Conservation (phyloP, 192 early-diverging fungal species). For the Entomortierella parvispora region DNA sequence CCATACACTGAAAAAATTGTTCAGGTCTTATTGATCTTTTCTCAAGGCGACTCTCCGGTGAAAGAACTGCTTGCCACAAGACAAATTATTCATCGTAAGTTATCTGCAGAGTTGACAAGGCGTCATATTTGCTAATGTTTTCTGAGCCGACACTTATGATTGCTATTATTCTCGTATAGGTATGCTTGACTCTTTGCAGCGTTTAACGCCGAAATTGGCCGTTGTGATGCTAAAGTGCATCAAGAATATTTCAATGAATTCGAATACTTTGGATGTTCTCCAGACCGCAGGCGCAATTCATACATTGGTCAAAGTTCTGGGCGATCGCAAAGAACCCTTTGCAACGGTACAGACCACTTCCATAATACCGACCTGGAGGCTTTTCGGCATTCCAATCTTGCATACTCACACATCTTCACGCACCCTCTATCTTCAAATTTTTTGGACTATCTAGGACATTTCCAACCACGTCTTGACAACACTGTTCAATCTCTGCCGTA, state of each 20-base stretch:
- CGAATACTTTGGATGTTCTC: conserved; percentile 61
- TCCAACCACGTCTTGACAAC: conserved; percentile 68
- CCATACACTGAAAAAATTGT: conserved; percentile 58
- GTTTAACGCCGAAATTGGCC: conserved; percentile 38
- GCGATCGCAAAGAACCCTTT: conserved; percentile 21
- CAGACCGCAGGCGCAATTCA: conserved; percentile 59
- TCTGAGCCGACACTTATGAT: neutral
- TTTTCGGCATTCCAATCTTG: no score
- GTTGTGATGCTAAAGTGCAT: conserved; percentile 67
- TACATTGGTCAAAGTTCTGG: conserved; percentile 58
- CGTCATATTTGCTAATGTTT: no score
- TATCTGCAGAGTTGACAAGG: neutral
- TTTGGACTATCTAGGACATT: conserved; percentile 52
- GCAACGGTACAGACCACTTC: no score
- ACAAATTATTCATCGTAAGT: conserved; percentile 54
- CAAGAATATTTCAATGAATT: conserved; percentile 71
- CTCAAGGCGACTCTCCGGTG: conserved; percentile 62
- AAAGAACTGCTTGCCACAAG: conserved; percentile 61
- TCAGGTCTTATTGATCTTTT: conserved; percentile 64
- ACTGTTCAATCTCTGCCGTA: conserved; percentile 69
- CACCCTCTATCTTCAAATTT: neutral
- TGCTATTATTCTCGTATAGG: conserved; percentile 19
- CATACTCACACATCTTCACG: neutral
- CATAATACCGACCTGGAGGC: no score
- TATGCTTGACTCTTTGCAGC: conserved; percentile 56